Percentiles rank a stretch among this genome's conserved stretches.
Evolutionary conservation across 2,329 filamentous ascomycete species (phyloP).

Genomic region (Monosporascus sp.): DNA sequence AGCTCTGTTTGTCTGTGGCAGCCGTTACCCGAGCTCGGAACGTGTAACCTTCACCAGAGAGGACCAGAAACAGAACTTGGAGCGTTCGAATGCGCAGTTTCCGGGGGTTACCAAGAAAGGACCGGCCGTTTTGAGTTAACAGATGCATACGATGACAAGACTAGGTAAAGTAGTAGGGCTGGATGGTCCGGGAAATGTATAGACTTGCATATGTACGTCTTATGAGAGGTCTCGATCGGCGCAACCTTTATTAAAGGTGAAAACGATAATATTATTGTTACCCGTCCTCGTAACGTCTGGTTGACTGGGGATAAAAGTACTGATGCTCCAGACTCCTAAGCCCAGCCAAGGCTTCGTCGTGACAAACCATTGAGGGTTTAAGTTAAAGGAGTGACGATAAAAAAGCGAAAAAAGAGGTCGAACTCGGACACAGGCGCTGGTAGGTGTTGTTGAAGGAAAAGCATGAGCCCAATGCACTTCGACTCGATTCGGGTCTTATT

Average conservation of each 20-base stretch:
- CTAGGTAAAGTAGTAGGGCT: no score
- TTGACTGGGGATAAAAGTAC: background rate
- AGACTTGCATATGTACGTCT: no score
- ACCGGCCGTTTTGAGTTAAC: no score
- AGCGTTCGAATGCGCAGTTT: no score
- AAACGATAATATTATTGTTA: background rate
- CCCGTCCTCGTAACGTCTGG: background rate
- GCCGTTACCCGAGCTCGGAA: background rate
- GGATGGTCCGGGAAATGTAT: no score
- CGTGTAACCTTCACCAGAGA: background rate
- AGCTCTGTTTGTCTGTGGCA: background rate
- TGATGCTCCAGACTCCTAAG: background rate
- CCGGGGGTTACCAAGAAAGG: no score
- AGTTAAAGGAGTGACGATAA: background rate
- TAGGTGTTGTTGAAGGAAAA: no score
- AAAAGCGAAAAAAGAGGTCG: background rate
- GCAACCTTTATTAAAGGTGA: background rate
- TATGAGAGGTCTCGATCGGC: background rate
- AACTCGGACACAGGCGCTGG: background rate
- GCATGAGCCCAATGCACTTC: no score
- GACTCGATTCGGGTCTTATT: no score
- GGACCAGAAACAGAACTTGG: no score
- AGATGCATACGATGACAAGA: no score
- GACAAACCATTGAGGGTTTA: background rate
- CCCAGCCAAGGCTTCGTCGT: background rate